Base-by-base conservation (phyloP, 352 stramenopile species). In the Phytophthora pseudosyringae region DNA sequence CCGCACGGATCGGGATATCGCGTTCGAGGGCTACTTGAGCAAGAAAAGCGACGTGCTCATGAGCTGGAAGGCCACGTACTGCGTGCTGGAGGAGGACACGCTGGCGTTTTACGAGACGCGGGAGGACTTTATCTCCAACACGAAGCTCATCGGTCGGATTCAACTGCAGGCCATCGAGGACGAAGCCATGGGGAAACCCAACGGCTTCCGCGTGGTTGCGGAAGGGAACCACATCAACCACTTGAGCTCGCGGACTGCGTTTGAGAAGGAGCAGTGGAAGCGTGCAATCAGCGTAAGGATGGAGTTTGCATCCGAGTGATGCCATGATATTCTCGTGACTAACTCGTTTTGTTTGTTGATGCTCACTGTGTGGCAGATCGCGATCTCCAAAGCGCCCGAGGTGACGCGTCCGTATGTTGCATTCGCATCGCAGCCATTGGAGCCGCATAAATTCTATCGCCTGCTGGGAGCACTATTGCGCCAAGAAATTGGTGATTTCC, bases 261-360 rank as follows among this genome's bases (percentile, higher is more conserved):
- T 93, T 51, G 86, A 94, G 46, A 90, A 89, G 41, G 83, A 93
- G 4, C 86, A 94, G 35, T 94, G 86, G 86, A 91, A 88, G 25
- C 83, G 83, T 9, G 86, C 82, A 4, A 88, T 93, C 58, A 75
- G 49, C 40, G 81, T 88, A 75, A 51, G 67, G 5, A 25, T 4
- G 11, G 16, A 32, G 26, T 49, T 54, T 39, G 16, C 15, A 21
- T 26, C 28, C 8, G 18, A 45, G 36, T 16, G 31, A 26, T 26
- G 7, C 21, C 32, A 28, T 50, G 18, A 1, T 21, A 48, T 13
- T 35, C 2, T 33, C 38, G 13, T 35, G 21, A 28, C 21, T 67
- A 35, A 67, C 5, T 1, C n/a, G 35, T 38, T 6, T 52, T 47
- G 21, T 44, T 52, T 49, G 10, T 45, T 57, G 12, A 3, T 35